Percentiles rank a stretch among this genome's conserved stretches.
Evolutionary conservation across 169 alveolate species (phyloP).

Genomic region (Eimeria mitis): DNA sequence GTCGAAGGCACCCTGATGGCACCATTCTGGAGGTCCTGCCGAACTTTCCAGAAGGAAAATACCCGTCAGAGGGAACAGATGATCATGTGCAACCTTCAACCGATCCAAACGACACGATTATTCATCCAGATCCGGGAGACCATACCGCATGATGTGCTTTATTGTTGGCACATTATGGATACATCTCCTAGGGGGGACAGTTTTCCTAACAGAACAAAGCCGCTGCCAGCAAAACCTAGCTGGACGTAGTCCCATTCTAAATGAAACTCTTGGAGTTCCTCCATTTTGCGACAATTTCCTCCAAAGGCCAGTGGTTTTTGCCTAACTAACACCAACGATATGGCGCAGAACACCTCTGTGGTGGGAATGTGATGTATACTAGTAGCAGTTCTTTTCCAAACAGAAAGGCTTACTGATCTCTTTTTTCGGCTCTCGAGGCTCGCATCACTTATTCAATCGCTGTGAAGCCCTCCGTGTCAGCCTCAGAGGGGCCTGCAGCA

Average conservation of each 20-base stretch:
- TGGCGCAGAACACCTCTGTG: not conserved
- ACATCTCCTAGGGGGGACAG: not conserved
- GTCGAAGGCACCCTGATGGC: slow-evolving; percentile 64
- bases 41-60: not conserved
- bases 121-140: not conserved
- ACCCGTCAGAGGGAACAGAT: not conserved
- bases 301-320: not conserved
- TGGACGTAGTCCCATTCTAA: not conserved
- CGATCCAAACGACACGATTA: not conserved
- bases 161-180: not conserved
- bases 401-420: not conserved
- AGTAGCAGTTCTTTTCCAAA: not conserved
- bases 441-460: not conserved
- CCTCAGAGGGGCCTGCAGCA: not conserved
- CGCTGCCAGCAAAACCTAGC: not conserved
- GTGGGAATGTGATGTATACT: not conserved
- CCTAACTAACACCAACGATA: not conserved
- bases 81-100: not conserved
- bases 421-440: not conserved
- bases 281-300: not conserved
- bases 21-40: slow-evolving; percentile 30
- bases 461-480: not conserved
- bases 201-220: not conserved
- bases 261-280: not conserved
- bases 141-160: not conserved